Percentiles rank a stretch among this genome's conserved stretches.
These are phyloP conservation scores for Cercospora janseana DNA, from an alignment of 2,329 filamentous ascomycete genomes.

Conservation along the genomic window DNA sequence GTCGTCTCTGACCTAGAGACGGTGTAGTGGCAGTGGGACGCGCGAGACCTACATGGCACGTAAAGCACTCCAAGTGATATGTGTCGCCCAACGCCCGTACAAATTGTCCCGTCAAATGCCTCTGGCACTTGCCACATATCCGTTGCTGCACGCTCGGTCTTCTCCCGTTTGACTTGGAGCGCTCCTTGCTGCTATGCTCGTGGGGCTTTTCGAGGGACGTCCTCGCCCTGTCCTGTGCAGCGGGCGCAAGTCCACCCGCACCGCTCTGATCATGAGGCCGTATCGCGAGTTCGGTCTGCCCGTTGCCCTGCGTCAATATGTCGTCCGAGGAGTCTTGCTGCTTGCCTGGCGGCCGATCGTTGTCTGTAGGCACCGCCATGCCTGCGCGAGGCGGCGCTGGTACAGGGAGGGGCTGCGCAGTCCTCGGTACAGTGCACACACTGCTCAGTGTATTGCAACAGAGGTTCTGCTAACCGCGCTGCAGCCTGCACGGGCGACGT, in stretches of 20 bases:
- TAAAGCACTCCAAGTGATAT: constrained; percentile 97
- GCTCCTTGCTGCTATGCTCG: constrained; percentile 27
- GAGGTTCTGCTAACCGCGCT: background rate
- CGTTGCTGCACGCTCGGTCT: constrained; percentile 40
- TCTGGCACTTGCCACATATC: constrained; percentile 77
- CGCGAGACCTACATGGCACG: constrained; percentile 72
- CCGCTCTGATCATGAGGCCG: constrained; percentile 21
- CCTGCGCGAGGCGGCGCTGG: constrained; percentile 23
- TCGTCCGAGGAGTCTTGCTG: constrained; percentile 29
- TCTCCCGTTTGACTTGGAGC: constrained; percentile 30
- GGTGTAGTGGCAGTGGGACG: background rate
- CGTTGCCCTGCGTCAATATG: constrained; percentile 21
- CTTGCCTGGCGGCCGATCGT: constrained; percentile 31
- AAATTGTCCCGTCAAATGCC: constrained; percentile 88
- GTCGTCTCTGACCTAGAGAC: background rate
- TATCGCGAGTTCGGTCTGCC: constrained; percentile 18
- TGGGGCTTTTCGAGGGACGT: constrained; percentile 21
- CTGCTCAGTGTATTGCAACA: background rate
- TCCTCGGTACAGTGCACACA: constrained; percentile 14
- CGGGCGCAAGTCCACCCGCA: constrained; percentile 9
- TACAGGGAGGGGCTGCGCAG: constrained; percentile 14
- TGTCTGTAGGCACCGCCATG: constrained; percentile 34
- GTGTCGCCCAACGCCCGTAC: constrained; percentile 90
- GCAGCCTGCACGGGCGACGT: background rate
- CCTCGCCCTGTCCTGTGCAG: constrained; percentile 18